Base-by-base conservation (phyloP, 2,329 filamentous ascomycete genomes). In the Neophaeococcomyces mojaviensis region DNA sequence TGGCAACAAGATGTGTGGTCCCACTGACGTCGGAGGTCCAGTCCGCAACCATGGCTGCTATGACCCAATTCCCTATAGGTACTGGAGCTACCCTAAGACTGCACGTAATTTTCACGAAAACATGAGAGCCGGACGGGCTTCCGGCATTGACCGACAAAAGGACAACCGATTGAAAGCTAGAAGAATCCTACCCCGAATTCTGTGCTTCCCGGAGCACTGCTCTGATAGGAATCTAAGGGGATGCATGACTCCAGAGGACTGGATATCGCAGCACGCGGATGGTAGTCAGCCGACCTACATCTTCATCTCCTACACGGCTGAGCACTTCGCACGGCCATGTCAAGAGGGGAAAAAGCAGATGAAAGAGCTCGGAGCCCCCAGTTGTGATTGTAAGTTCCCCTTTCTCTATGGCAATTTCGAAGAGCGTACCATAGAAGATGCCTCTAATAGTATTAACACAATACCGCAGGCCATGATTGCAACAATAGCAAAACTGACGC, bases 271-370 rank as follows among this genome's bases (percentile, higher is more conserved):
- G n/a, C 43, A 47, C 8, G 47, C 38, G 16, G 44, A 40, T 5
- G 24, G 43, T 15, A 24, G 39, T 16, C 44, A 48, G 34, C 48
- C 48, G 3, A 41, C 32, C 5, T 50, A 50, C 22, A 44, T 50
- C 19, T 50, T 50, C 39, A 39, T 50, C 16, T 47, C 48, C 15
- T 50, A 50, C 34, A 50, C 48, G 4, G 48, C 45, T 5, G 48
- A 50, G 19, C 48, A 50, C 15, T 50, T 50, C 18, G 39, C 44
- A 34, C 26, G 48, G 20, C 16, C 39, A 16, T 49, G 47, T 22
- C 31, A 18, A 18, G 16, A 43, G 10, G 47, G 36, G 13, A 26
- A 44, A 22, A 34, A 33, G n/a, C 31, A 49, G 3, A 39, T 49
- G 19, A 24, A 39, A 18, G 20, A 36, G 12, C 31, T 7, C 16